Base-by-base conservation (phyloP, 148 eudicot genomes). In the Salicornia ramosissima region DNA sequence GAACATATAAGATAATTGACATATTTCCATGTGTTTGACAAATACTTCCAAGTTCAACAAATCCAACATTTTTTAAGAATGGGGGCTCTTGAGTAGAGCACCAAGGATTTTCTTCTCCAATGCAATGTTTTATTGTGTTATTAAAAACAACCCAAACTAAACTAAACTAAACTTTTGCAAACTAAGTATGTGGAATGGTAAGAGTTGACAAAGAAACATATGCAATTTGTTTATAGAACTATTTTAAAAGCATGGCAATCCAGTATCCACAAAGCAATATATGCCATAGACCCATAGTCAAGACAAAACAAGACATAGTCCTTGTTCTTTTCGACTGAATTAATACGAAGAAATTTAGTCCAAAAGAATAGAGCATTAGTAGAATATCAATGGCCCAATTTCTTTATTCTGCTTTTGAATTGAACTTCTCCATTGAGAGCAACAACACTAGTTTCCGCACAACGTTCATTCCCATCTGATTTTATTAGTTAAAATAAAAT, bases 401-500 rank as follows among this genome's bases (percentile, higher is more conserved):
- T 34, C 7, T n/a, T 39, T 61, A 62, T 39, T 6, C 47, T 18
- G 46, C 8, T 36, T 36, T 6, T 57, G 15, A 40, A 10, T 18
- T 56, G 26, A 43, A 60, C n/a, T 40, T 58, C 66, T 31, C 74
- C 52, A 14, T 8, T 12, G 13, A 46, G 66, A 59, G 46, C 53
- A 29, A 8, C 3, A 71, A 31, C 8, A 31, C 5, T 49, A 55
- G 52, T 39, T 63, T 66, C 53, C n/a, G 33, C 56, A 47, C 33
- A 70, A 40, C 36, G 65, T 53, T 21, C 55, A 12, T 28, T 52
- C 11, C 55, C 29, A 4, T 30, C 45, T 13, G 42, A 50, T 24
- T 64, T 40, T 47, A 58, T 49, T 18, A 14, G 62, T 54, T n/a
- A n/a, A n/a, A n/a, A n/a, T n/a, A 45, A 55, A 18, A 64, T 60